Evolutionary conservation across 345 rosid genomes (phyloP).

Genomic region (Geranium brycei): DNA sequence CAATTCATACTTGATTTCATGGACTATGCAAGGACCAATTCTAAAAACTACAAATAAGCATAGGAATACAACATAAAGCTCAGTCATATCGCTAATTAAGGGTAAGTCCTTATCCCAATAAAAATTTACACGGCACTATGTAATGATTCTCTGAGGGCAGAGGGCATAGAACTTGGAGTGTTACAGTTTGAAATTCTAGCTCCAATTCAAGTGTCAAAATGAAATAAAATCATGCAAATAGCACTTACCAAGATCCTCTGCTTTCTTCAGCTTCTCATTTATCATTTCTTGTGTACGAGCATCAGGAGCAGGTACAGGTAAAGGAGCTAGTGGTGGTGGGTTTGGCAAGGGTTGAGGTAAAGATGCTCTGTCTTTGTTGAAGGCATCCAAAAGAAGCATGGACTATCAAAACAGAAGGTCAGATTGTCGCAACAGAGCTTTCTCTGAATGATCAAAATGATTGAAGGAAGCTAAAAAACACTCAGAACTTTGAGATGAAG

Average conservation of each 20-base stretch:
- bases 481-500: too few species aligned
- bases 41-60: too few species aligned
- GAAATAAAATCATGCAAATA: background rate
- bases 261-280: conserved; percentile 93
- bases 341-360: conserved; percentile 81
- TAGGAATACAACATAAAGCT: too few species aligned
- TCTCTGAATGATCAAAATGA: too few species aligned
- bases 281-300: conserved; percentile 95
- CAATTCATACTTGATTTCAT: conserved; percentile 1
- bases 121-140: too few species aligned
- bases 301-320: conserved; percentile 65
- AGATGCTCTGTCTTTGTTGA: conserved; percentile 92
- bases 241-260: conserved; percentile 86
- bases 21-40: background rate
- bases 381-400: conserved; percentile 86
- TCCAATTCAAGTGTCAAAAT: background rate
- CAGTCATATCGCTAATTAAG: too few species aligned
- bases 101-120: too few species aligned
- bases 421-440: background rate
- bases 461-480: too few species aligned
- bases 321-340: conserved; percentile 55
- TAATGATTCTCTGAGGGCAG: too few species aligned
- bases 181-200: too few species aligned
- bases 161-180: too few species aligned
- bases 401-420: conserved; percentile 40